Evolutionary conservation across 2,329 filamentous ascomycete genomes (phyloP).

Genomic region (Aureobasidium sp.): DNA sequence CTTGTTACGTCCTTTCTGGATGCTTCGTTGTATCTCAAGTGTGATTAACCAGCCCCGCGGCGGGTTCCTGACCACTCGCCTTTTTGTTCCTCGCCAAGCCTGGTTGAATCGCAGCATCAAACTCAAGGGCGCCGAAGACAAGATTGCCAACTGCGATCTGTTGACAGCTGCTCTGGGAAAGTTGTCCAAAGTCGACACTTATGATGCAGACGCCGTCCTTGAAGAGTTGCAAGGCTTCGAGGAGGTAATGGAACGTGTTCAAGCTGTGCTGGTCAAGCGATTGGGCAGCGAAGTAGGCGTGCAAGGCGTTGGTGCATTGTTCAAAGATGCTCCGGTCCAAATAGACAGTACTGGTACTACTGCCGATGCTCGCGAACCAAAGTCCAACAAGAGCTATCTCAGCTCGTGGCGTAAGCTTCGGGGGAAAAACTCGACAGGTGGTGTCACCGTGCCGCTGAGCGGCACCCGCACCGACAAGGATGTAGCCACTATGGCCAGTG

Average conservation of each 20-base stretch:
- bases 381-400: conserved; percentile 64
- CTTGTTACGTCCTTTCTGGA: conserved; percentile 91
- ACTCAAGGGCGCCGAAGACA: conserved; percentile 85
- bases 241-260: conserved; percentile 76
- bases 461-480: conserved; percentile 44
- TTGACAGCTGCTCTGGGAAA: conserved; percentile 70
- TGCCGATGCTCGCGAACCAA: conserved; percentile 32
- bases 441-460: conserved; percentile 19
- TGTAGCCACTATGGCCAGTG: conserved; percentile 46
- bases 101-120: conserved; percentile 94
- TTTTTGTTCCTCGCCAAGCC: conserved; percentile 87
- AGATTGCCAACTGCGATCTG: conserved; percentile 83
- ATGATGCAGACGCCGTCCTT: conserved; percentile 82
- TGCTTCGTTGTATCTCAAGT: conserved; percentile 91
- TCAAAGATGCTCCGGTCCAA: conserved; percentile 55
- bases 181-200: conserved; percentile 77
- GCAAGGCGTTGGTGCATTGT: conserved; percentile 63
- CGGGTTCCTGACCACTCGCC: conserved; percentile 81
- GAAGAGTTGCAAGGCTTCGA: conserved; percentile 93
- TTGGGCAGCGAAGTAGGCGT: conserved; percentile 90
- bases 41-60: conserved; percentile 86
- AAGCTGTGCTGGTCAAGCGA: conserved; percentile 68
- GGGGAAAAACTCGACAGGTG: conserved; percentile 66
- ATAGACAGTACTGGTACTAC: conserved; percentile 23
- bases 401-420: conserved; percentile 87